Evolutionary conservation across 768 basidiomycete genomes (phyloP).

Genomic region (Harrya chromipes): DNA sequence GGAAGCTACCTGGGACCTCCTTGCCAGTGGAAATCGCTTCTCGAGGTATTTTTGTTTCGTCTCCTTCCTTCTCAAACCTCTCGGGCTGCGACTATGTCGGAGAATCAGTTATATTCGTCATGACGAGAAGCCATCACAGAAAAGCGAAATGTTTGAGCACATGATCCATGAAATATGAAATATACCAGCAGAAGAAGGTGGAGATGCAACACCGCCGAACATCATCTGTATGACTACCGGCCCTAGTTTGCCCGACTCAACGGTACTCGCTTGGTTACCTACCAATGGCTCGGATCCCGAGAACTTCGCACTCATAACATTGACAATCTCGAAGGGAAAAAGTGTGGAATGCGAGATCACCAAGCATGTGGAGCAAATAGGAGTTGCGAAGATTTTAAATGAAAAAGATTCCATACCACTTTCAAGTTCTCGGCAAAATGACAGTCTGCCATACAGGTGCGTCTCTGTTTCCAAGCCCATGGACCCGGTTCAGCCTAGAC

Average conservation of each 20-base stretch:
- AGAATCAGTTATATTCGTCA: constrained; percentile 6
- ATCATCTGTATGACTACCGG: background rate
- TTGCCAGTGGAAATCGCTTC: background rate
- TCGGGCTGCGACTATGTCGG: constrained; percentile 1
- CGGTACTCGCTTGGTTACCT: background rate
- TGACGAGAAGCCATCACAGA: background rate
- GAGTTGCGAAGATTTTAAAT: background rate
- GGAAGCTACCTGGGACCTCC: background rate
- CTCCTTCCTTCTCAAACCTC: background rate
- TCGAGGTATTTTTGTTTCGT: background rate
- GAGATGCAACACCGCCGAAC: background rate
- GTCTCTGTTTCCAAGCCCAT: background rate
- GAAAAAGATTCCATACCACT: background rate
- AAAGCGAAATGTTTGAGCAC: background rate
- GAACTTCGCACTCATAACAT: background rate
- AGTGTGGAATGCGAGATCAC: background rate
- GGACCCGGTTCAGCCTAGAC: no score
- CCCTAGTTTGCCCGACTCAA: background rate
- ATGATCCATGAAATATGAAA: background rate
- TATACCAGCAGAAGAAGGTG: no score
- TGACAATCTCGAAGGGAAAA: background rate
- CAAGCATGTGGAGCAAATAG: background rate
- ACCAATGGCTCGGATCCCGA: background rate
- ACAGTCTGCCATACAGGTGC: background rate
- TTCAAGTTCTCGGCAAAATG: background rate